Percentiles rank a stretch among this genome's conserved stretches.
Evolutionary conservation across 768 basidiomycete genomes (phyloP).

Genomic region (Cyclocybe cylindracea): DNA sequence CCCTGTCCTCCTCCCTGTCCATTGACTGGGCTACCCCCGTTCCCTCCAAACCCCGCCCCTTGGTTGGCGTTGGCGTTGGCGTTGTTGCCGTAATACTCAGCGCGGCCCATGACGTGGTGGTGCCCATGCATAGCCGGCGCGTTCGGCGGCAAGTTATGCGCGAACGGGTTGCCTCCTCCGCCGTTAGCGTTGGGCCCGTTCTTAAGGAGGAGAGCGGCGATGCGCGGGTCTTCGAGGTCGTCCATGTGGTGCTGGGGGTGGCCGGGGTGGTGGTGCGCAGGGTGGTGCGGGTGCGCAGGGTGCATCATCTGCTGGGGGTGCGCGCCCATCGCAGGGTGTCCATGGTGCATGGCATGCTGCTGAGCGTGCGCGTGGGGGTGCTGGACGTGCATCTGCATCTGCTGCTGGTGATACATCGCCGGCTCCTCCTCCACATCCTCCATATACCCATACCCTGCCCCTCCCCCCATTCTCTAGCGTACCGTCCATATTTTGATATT

Average conservation of each 20-base stretch:
- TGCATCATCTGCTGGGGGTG: constrained; percentile 7
- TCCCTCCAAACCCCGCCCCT: too few species aligned
- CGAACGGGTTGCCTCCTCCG: constrained; percentile 29
- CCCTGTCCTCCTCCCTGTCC: constrained; percentile 22
- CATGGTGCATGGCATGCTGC: constrained; percentile 10
- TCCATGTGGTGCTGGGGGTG: constrained; percentile 15
- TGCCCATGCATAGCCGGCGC: background rate
- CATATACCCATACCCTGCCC: constrained; percentile 32
- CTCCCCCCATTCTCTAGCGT: too few species aligned
- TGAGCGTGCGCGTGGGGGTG: constrained; percentile 13
- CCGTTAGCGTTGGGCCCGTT: constrained; percentile 14
- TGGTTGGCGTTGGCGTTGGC: constrained; percentile 15
- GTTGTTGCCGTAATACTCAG: too few species aligned
- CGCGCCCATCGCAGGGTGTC: background rate
- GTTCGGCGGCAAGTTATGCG: constrained; percentile 26
- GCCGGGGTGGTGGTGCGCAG: background rate
- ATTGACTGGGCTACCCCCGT: background rate
- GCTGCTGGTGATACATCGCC: constrained; percentile 22
- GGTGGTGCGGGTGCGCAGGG: constrained; percentile 1
- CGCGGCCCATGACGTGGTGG: too few species aligned
- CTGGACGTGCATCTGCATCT: constrained; percentile 27
- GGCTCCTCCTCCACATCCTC: constrained; percentile 21
- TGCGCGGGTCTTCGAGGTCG: constrained; percentile 34
- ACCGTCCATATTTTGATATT: too few species aligned
- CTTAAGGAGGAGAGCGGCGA: constrained; percentile 33